Evolutionary conservation across 2,329 filamentous ascomycete species (phyloP).

Genomic region (Aspergillus novoparasiticus): DNA sequence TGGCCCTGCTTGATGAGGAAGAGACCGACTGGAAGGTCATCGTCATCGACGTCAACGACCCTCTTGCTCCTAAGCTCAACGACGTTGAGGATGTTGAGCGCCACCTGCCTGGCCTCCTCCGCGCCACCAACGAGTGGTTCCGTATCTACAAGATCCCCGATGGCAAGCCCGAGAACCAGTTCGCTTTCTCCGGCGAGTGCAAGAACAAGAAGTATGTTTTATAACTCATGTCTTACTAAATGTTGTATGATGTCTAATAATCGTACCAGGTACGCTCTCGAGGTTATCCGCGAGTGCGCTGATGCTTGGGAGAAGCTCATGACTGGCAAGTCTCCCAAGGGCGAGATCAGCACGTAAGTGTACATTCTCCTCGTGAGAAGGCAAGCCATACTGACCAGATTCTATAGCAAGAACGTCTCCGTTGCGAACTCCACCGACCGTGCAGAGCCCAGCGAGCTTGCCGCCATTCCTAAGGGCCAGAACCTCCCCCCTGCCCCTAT

Average conservation of each 20-base stretch:
- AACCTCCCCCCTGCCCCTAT: conserved; percentile 84
- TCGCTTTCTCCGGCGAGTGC: conserved; percentile 99
- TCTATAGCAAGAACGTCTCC: conserved; percentile 72
- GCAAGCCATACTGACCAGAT: conserved; percentile 14
- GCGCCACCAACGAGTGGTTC: conserved; percentile 99
- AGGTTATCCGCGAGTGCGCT: conserved; percentile 91
- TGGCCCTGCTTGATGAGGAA: conserved; percentile 98
- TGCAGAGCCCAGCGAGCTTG: conserved; percentile 69
- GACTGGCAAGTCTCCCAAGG: conserved; percentile 79
- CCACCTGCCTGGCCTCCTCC: conserved; percentile 92
- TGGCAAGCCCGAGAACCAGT: conserved; percentile 99
- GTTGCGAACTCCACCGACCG: conserved; percentile 74
- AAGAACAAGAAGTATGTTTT: conserved; percentile 89
- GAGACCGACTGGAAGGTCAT: conserved; percentile 99
- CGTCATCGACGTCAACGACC: conserved; percentile 98
- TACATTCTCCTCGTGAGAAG: not conserved
- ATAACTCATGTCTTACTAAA: not conserved
- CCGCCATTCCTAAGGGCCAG: conserved; percentile 76
- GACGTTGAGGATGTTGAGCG: conserved; percentile 99
- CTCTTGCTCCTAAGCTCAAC: conserved; percentile 92
- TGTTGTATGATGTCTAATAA: conserved; percentile 15
- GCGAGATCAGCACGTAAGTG: conserved; percentile 79
- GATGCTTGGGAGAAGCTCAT: conserved; percentile 98
- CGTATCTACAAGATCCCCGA: conserved; percentile 99
- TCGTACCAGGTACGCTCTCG: conserved; percentile 75